Evolutionary conservation across 108 stramenopile species (phyloP), one percentile per base, ranked within the genome.

Genomic region (Nannochloropsis salina): DNA sequence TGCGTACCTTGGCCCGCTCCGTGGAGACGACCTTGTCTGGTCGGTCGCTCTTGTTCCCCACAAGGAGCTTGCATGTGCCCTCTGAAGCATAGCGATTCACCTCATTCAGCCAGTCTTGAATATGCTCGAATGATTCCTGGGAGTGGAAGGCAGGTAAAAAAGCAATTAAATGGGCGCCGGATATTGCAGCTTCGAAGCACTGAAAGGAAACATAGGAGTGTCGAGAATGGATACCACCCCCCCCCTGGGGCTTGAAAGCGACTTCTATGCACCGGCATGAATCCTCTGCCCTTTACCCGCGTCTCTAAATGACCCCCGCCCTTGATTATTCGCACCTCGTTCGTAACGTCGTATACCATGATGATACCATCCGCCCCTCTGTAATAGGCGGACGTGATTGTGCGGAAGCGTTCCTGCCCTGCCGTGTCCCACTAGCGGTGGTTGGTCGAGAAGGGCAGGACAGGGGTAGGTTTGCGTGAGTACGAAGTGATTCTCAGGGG

Each of bases 61-160:
- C 95, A 51, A 99, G 91, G 21, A 99, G 90, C 89, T 98, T 99
- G 84, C 94, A 93, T 4, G 96, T 97, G 74, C 95, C 95, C 88
- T 98, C 97, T 12, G 94, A 96, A 10, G 99, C 96, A 89, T 98
- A 98, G 22, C 97, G 92, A 91, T 98, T 97, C 51, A 99, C 97
- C 87, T 99, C 98, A 86, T 94, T 96, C 43, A 99, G 92, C 98
- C 98, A 99, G 79, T 97, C 97, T 86, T 95, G 96, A 41, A 99
- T 96, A 85, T 98, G 96, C 90, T 97, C 95, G 90, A 98, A 99
- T 41, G 95, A 97, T 79, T 99, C 98, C 40, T 93, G 74, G 5
- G 5, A 22, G 84, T 42, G 42, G 5, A 51, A 85, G 61, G 42
- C 42, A 15, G 41, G 8, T 61, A 42, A 51, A 51, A 51, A 51